Evolutionary conservation across 805 yeast genomes (phyloP).

Genomic region (Pachysolen tannophilus): DNA sequence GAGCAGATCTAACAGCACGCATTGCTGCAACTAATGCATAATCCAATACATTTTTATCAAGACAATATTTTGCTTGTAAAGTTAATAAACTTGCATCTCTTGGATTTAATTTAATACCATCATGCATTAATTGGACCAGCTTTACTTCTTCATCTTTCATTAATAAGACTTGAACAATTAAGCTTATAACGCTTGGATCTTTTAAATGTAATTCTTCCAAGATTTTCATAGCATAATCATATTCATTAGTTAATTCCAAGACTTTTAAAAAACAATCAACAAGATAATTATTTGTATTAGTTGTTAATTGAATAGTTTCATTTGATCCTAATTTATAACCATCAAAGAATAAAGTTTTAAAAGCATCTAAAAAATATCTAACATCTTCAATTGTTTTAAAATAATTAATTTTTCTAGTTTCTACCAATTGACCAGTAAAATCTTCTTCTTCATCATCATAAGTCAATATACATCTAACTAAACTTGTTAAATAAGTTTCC

Average conservation of each 20-base stretch:
- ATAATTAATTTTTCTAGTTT: conserved; percentile 79
- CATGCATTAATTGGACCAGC: conserved; percentile 44
- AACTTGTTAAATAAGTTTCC: conserved; percentile 60
- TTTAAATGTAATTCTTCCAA: conserved; percentile 40
- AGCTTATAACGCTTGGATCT: conserved; percentile 51
- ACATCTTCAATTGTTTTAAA: conserved; percentile 43
- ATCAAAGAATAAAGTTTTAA: conserved; percentile 54
- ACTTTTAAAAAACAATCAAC: conserved; percentile 67
- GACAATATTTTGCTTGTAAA: conserved; percentile 51
- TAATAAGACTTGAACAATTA: conserved; percentile 46
- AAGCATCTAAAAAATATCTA: conserved; percentile 49
- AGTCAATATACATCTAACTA: conserved; percentile 65
- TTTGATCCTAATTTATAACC: conserved; percentile 62
- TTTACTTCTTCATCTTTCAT: conserved; percentile 51
- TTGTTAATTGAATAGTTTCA: conserved; percentile 64
- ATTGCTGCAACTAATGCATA: conserved; percentile 52
- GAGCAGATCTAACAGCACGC: conserved; percentile 62
- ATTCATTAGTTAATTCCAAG: conserved; percentile 58
- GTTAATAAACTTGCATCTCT: conserved; percentile 48
- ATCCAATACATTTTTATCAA: conserved; percentile 42
- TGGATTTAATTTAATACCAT: conserved; percentile 40
- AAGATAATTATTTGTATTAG: conserved; percentile 55
- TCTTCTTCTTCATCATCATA: conserved; percentile 70
- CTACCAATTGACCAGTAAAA: conserved; percentile 57
- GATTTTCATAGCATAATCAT: conserved; percentile 50